Base-by-base conservation (phyloP, 2,329 filamentous ascomycete species). In the Alternaria burnsii region DNA sequence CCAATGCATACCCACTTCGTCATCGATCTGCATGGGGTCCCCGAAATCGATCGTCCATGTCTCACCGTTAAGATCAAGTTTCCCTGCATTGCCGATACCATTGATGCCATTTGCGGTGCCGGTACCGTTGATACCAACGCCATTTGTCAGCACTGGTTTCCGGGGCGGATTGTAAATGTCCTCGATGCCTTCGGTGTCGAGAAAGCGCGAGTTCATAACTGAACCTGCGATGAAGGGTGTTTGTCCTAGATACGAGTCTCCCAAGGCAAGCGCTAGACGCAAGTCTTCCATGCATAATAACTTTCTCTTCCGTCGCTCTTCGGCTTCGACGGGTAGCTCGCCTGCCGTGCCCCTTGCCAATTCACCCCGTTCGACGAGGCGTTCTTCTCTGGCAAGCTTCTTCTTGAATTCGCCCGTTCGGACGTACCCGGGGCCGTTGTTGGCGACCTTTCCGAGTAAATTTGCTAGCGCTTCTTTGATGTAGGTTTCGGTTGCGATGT, bases 251-350 rank as follows among this genome's bases (percentile, higher is more conserved):
- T 91, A 89, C 26, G 86, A 87, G 55, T 95, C 91, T 12, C 90
- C 89, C 65, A 97, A 85, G 60, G 91, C 87, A 16, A 97, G 78
- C 0, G 92, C 88, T 3, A 97, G 82, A 38, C 91, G 86, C 48
- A 97, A 79, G 76, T 97, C 94, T 18, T 89, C 88, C 80, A 94
- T 90, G 14, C 89, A 89, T 1, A 97, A 79, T 1, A 91, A 88
- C 6, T 88, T 86, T 40, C 93, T 85, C 69, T 90, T 88, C 56
- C 87, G 87, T 16, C 91, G 89, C 54, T 90, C 89, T 74, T 91
- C 93, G 3, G 91, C 87, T 78, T 97, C 93, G 36, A 93, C 82
- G 0, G 94, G 94, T 6, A 97, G 80, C 28, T 97, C 79, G 1
- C 93, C 93, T 48, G 87, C 89, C 61, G 91, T 89, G 59, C 93